Evolutionary conservation across 495 filamentous ascomycete species (phyloP).

Genomic region (Niebla homalea): DNA sequence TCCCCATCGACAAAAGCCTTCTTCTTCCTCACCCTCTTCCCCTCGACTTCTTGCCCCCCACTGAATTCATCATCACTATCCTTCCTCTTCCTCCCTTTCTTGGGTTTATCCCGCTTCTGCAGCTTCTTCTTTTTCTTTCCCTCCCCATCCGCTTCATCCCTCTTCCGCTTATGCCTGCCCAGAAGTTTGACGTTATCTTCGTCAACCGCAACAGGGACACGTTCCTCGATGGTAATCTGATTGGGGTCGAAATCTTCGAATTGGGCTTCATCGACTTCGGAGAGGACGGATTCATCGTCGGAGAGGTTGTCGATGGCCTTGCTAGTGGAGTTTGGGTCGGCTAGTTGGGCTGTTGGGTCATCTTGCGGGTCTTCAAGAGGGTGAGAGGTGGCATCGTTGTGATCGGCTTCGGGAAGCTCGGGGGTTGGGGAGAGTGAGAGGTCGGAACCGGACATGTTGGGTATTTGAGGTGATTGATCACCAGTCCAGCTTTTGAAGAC

Average conservation of each 20-base stretch:
- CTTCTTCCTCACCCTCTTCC: slow-evolving; percentile 35
- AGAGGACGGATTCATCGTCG: slow-evolving; percentile 75
- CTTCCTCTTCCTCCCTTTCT: slow-evolving; percentile 52
- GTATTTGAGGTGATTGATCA: neutral
- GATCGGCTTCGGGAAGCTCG: slow-evolving; percentile 27
- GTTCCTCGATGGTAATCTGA: slow-evolving; percentile 62
- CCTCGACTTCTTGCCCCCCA: slow-evolving; percentile 44
- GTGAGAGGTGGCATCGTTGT: slow-evolving; percentile 29
- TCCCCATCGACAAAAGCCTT: slow-evolving; percentile 28
- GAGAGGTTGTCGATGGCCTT: slow-evolving; percentile 31
- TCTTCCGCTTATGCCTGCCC: slow-evolving; percentile 70
- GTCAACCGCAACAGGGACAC: slow-evolving; percentile 67
- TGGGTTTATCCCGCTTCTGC: slow-evolving; percentile 53
- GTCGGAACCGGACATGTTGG: slow-evolving; percentile 11
- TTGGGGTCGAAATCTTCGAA: slow-evolving; percentile 84
- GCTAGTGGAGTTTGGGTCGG: slow-evolving; percentile 18
- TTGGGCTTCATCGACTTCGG: slow-evolving; percentile 88
- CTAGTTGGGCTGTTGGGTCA: slow-evolving; percentile 24
- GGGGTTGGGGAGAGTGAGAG: slow-evolving; percentile 18
- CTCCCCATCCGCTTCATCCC: slow-evolving; percentile 42
- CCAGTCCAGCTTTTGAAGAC: neutral
- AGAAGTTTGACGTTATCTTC: slow-evolving; percentile 70
- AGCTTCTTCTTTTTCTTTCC: slow-evolving; percentile 47
- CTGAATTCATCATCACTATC: slow-evolving; percentile 39
- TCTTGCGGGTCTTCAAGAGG: slow-evolving; percentile 32